phyloP scores from a whole-genome alignment of 2,329 filamentous ascomycete genomes.

The Alternaria arborescens region DNA sequence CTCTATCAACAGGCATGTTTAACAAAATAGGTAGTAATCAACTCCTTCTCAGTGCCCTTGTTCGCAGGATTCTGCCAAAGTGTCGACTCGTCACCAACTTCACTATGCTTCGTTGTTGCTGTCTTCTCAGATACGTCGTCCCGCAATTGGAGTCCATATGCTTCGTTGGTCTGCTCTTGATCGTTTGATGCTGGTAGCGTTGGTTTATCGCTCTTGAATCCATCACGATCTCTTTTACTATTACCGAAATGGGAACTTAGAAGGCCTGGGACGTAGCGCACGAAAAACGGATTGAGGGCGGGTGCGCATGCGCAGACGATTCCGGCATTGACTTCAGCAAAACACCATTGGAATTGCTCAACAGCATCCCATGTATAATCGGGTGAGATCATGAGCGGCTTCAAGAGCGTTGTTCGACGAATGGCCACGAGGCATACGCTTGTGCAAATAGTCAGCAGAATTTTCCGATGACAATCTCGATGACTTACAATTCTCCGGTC shows the following conservation, averaged over 20 bases:
- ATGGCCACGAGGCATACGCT: background rate
- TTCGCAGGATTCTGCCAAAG: background rate
- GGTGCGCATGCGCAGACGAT: conserved; percentile 5
- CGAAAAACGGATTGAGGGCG: conserved; percentile 3
- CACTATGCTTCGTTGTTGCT: background rate
- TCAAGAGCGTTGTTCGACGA: background rate
- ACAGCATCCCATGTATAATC: conserved; percentile 6
- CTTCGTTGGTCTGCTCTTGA: background rate
- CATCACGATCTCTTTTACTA: background rate
- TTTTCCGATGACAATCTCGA: background rate
- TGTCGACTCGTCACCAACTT: background rate
- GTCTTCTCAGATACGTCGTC: background rate
- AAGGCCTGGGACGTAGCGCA: background rate
- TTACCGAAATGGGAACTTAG: background rate
- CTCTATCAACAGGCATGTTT: background rate
- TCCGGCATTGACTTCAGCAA: conserved; percentile 3
- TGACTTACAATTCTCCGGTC: conserved; percentile 1
- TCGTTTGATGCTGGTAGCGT: background rate
- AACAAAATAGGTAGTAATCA: background rate
- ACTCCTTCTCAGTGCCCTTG: background rate
- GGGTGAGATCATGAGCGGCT: background rate
- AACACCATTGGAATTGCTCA: background rate
- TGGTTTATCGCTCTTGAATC: background rate
- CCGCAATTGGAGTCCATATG: background rate
- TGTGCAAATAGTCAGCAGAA: background rate